phyloP scores from a whole-genome alignment of 2,329 filamentous ascomycete genomes.

The Exophiala viscosa region DNA sequence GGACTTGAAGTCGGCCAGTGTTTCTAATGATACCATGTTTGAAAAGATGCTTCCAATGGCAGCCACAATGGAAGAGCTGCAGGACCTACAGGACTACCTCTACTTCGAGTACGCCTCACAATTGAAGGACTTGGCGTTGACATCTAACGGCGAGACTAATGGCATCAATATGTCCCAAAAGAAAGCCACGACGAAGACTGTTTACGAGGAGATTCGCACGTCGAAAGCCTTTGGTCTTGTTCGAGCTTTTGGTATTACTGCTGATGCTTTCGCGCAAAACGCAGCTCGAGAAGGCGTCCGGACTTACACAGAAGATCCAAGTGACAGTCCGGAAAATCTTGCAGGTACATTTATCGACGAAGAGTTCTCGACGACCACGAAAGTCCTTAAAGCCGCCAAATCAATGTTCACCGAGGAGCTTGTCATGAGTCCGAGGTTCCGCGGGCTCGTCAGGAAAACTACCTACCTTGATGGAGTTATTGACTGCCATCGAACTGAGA shows the following conservation, averaged over 20 bases:
- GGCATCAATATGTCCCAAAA: conserved; percentile 68
- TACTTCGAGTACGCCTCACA: conserved; percentile 88
- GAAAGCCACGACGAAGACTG: conserved; percentile 73
- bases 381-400: conserved; percentile 74
- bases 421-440: conserved; percentile 79
- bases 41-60: conserved; percentile 78
- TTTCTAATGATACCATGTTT: conserved; percentile 68
- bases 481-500: conserved; percentile 87
- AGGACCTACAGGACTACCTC: conserved; percentile 93
- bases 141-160: conserved; percentile 56
- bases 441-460: conserved; percentile 75
- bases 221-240: conserved; percentile 78
- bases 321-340: conserved; percentile 75
- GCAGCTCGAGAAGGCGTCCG: conserved; percentile 73
- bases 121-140: conserved; percentile 71
- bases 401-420: conserved; percentile 90
- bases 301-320: conserved; percentile 78
- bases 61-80: conserved; percentile 86
- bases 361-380: conserved; percentile 70
- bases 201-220: conserved; percentile 80
- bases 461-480: conserved; percentile 82
- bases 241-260: conserved; percentile 81
- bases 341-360: conserved; percentile 72
- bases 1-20: conserved; percentile 64
- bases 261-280: conserved; percentile 85